Conservation (phyloP, 371 early-diverging fungal species). For the Gilbertella persicaria region DNA sequence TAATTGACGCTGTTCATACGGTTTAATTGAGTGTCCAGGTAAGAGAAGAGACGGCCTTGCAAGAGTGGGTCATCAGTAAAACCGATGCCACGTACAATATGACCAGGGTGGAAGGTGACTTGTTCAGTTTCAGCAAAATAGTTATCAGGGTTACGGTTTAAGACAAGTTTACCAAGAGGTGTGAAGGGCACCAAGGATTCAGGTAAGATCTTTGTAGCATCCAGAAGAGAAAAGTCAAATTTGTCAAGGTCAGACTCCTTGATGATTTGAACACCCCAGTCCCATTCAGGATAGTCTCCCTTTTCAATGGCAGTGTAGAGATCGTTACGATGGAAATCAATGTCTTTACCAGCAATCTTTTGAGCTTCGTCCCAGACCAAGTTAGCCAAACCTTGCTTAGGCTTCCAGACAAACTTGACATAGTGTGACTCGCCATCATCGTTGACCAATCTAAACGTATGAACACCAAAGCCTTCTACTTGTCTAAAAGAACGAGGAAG, state of each 20-base stretch:
- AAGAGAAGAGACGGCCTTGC: conserved; percentile 58
- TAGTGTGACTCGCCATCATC: conserved; percentile 37
- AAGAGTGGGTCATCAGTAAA: conserved; percentile 54
- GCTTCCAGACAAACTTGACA: conserved; percentile 61
- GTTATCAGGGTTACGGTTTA: conserved; percentile 56
- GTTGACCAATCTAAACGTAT: conserved; percentile 51
- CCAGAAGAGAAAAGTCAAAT: conserved; percentile 55
- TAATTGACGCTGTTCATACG: conserved; percentile 53
- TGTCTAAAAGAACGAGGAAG: conserved; percentile 45
- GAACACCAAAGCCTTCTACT: conserved; percentile 47
- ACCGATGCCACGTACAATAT: conserved; percentile 50
- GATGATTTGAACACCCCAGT: conserved; percentile 53
- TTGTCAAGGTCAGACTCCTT: conserved; percentile 38
- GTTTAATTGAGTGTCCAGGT: conserved; percentile 57
- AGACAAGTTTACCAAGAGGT: conserved; percentile 48
- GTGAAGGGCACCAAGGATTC: conserved; percentile 50
- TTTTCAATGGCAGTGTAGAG: conserved; percentile 46
- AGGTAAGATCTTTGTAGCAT: conserved; percentile 60
- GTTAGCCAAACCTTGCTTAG: conserved; percentile 46
- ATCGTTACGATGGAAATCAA: conserved; percentile 56
- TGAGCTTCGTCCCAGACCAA: conserved; percentile 56
- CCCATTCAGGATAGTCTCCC: conserved; percentile 56
- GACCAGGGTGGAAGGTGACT: conserved; percentile 41
- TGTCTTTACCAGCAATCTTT: conserved; percentile 54
- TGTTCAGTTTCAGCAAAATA: conserved; percentile 63